Conservation (phyloP, 2,329 filamentous ascomycete species). For the Venturia carpophila region DNA sequence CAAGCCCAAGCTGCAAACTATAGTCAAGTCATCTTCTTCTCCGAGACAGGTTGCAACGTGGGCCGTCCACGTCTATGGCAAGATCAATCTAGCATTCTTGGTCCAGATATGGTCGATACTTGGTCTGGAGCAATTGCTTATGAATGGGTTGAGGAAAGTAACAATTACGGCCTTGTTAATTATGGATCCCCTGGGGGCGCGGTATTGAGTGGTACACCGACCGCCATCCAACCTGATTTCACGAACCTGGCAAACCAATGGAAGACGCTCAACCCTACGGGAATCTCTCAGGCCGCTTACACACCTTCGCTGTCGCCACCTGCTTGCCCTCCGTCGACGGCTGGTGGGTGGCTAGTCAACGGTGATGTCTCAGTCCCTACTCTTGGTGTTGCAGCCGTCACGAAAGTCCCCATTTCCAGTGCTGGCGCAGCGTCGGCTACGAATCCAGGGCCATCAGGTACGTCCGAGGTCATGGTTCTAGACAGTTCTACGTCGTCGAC, state of each 20-base stretch:
- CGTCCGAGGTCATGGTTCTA: neutral
- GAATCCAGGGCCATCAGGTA: constrained; percentile 8
- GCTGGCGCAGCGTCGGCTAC: neutral
- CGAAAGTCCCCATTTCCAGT: constrained; percentile 7
- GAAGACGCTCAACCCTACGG: constrained; percentile 62
- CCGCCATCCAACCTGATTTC: constrained; percentile 67
- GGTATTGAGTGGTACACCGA: constrained; percentile 63
- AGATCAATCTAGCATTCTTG: constrained; percentile 72
- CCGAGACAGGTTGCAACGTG: constrained; percentile 76
- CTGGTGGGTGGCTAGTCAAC: constrained; percentile 63
- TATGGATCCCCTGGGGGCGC: constrained; percentile 66
- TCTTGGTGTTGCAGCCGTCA: neutral
- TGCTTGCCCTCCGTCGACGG: constrained; percentile 61
- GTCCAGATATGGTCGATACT: constrained; percentile 59
- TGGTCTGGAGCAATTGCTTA: constrained; percentile 78
- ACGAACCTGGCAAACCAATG: constrained; percentile 68
- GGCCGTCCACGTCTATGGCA: constrained; percentile 53
- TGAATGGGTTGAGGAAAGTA: constrained; percentile 81
- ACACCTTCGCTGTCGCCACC: constrained; percentile 53
- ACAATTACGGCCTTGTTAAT: constrained; percentile 72
- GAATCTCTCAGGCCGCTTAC: constrained; percentile 60
- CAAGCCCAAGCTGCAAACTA: constrained; percentile 60
- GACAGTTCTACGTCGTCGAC: neutral
- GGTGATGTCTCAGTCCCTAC: neutral
- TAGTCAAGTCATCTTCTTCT: constrained; percentile 78